Base-by-base conservation (phyloP, 768 basidiomycete genomes). In the Agrocybe praecox region DNA sequence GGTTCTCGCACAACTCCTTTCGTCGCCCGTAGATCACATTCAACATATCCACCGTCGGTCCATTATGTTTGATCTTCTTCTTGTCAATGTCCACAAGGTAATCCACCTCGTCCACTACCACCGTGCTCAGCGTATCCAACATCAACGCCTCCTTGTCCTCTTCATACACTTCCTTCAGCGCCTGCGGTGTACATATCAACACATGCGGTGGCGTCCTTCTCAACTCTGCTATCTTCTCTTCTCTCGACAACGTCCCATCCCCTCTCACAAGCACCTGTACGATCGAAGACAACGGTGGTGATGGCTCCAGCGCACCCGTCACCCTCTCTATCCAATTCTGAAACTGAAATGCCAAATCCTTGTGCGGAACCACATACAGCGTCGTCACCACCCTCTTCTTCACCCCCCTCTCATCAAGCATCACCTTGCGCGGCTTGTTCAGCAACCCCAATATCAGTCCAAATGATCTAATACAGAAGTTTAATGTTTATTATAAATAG, bases 101-200 rank as follows among this genome's bases (percentile, higher is more conserved):
- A 64, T 92, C 91, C 46, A 84, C 86, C 67, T 92, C 90, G 60
- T 92, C 90, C 53, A 92, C 84, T 33, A 86, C 84, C 46, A 92
- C 78, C 1, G 79, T 81, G 14, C 80, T 80, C 50, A 89, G 70
- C 48, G 69, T 71, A 6, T 68, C 62, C 47, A 89, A 58, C 52
- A 76, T 75, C 18, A 90, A 67, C 14, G 72, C 76, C 18, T 72
- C 63, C 1, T 76, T 62, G 46, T 83, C 78, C 52, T 69, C 64
- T 40, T 78, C 68, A 22, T 82, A 74, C 24, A 85, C 74, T 47
- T 89, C 89, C 62, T 83, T 65, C 5, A 89, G 59, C 6, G 87
- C 88, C 58, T 87, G 84, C 6, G 90, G 89, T 1, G 91, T 92
- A 40, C 80, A 82, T 53, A 92, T 84, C 50, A 91, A 77, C 55